These are phyloP conservation scores for Sordariomycetes sp. DNA, from an alignment of 2,329 filamentous ascomycete species.

Conservation along the genomic window DNA sequence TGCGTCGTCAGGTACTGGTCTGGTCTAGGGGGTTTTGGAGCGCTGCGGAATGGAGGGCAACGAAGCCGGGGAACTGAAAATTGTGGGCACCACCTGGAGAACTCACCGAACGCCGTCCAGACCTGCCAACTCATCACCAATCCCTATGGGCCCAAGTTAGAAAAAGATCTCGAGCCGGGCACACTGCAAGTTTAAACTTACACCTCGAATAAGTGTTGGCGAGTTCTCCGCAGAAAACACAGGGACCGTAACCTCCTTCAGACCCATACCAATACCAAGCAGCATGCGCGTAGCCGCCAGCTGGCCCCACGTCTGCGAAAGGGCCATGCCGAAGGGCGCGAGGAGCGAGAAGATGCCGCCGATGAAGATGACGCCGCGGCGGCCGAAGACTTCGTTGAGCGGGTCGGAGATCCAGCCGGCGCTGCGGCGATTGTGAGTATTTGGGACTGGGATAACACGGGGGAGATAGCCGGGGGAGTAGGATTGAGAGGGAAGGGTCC, in stretches of 20 bases:
- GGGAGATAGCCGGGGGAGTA: background rate
- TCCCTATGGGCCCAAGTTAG: too few species aligned
- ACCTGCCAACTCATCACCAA: slow-evolving; percentile 46
- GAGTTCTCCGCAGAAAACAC: slow-evolving; percentile 43
- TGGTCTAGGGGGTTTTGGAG: too few species aligned
- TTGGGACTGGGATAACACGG: too few species aligned
- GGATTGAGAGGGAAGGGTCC: background rate
- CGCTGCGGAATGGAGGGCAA: background rate
- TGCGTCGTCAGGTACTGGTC: background rate
- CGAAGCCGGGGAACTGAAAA: background rate
- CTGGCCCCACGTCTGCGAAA: slow-evolving; percentile 48
- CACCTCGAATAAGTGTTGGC: slow-evolving; percentile 40
- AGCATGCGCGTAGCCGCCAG: slow-evolving; percentile 36
- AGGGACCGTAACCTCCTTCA: slow-evolving; percentile 36
- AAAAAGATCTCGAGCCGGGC: too few species aligned
- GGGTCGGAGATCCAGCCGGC: slow-evolving; percentile 54
- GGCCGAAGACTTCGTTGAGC: slow-evolving; percentile 45
- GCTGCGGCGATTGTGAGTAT: slow-evolving; percentile 14
- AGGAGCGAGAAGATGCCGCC: slow-evolving; percentile 51
- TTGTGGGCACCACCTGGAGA: too few species aligned
- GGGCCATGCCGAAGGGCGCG: slow-evolving; percentile 48
- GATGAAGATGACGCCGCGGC: slow-evolving; percentile 50
- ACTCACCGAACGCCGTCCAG: slow-evolving; percentile 37
- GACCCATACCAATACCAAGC: slow-evolving; percentile 50
- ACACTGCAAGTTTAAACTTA: too few species aligned